Evolutionary conservation across 257 asterid genomes (phyloP), one percentile per base, ranked within the genome.

Genomic region (Plectranthus barbatus): DNA sequence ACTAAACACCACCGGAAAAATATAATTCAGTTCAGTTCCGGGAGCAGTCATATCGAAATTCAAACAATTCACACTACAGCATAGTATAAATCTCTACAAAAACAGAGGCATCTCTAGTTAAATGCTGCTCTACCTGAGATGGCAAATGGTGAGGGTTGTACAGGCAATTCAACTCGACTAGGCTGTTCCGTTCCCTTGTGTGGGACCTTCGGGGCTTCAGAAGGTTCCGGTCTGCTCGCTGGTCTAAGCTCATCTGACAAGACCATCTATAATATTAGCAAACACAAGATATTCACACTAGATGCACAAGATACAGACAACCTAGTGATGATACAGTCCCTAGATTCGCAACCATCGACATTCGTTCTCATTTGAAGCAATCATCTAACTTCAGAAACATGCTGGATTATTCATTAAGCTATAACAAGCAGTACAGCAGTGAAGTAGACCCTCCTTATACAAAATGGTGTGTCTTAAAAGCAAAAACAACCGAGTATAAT

Each of bases 51-150:
- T 29, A 49, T 18, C 31, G 24, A 63, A 66, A 64, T 59, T 57
- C 33, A n/a, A 40, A 51, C 63, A 45, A 17, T 21, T 62, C 3
- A 48, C 4, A 7, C 26, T 23, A 14, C 50, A 58, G 12, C 1
- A 9, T 1, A 17, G 64, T 19, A n/a, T 23, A 44, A 51, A 34
- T 46, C 18, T 42, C 13, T 4, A 19, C 15, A 62, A 53, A 50
- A 45, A 26, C 10, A 37, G 47, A 62, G 51, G 29, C n/a, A 41
- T 41, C 47, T n/a, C 48, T 42, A n/a, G 2, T 42, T 42, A 42
- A 42, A 14, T 13, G 3, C 10, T 56, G 37, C 14, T 72, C 85
- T 76, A 69, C 87, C 87, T 72, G 85, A 72, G 53, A 50, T 41
- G 57, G 56, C 46, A 53, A 31, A 45, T 21, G 62, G 51, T 23